These are phyloP conservation scores for Acanthamoeba lenticulata DNA, from an alignment of 208 protist species.

Conservation along the genomic window DNA sequence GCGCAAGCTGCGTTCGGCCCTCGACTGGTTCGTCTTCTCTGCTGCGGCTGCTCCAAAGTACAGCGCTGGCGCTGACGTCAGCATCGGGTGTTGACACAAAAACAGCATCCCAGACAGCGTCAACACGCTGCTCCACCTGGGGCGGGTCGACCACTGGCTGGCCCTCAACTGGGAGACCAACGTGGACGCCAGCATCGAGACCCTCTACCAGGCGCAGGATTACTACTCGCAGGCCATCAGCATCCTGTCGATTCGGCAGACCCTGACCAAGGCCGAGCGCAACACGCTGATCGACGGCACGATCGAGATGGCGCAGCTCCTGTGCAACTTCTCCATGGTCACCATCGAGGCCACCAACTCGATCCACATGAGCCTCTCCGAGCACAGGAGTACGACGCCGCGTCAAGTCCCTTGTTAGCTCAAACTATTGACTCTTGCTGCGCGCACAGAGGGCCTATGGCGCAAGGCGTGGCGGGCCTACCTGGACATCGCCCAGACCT, in stretches of 20 bases:
- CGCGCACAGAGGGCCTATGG: not conserved
- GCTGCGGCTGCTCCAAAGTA: not conserved
- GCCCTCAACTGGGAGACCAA: slow-evolving; percentile 33
- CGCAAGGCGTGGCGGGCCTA: not conserved
- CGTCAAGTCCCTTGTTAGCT: not conserved
- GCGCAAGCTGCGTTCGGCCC: slow-evolving; percentile 12
- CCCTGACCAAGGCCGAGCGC: not conserved
- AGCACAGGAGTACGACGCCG: not conserved
- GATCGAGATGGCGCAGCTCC: slow-evolving; percentile 27
- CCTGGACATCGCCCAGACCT: not conserved
- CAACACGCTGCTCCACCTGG: slow-evolving; percentile 8
- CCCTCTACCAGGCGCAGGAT: not conserved
- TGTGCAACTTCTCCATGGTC: slow-evolving; percentile 4
- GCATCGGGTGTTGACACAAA: too few species aligned
- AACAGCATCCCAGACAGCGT: slow-evolving; percentile 57
- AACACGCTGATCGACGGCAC: slow-evolving; percentile 1
- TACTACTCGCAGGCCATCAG: slow-evolving; percentile 32
- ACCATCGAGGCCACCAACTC: not conserved
- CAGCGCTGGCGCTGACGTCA: too few species aligned
- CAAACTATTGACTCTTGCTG: not conserved
- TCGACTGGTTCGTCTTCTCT: not conserved
- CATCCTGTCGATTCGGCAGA: not conserved
- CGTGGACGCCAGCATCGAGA: not conserved
- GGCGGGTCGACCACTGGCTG: slow-evolving; percentile 21
- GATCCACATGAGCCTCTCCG: not conserved